A percentile compares a stretch with the other conserved stretches of the same genome.
Evolutionary conservation across 2,329 filamentous ascomycete species (phyloP).

Genomic region (Dactylonectria estremocensis): DNA sequence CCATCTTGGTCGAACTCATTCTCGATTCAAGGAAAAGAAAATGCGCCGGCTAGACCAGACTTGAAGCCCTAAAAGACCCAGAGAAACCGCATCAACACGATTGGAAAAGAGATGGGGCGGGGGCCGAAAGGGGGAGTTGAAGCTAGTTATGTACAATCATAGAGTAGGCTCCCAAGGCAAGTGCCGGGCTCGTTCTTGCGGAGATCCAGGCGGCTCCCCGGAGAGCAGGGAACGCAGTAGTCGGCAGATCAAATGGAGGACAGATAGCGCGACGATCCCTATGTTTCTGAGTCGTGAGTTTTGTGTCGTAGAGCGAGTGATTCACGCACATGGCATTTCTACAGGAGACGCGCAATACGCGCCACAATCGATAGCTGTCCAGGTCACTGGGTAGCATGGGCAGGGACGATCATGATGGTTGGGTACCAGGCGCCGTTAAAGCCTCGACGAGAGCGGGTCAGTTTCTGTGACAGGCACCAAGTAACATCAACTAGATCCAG

Average conservation of each 20-base stretch:
- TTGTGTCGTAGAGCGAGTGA: too few species aligned
- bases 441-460: neutral
- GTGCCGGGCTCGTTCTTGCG: neutral
- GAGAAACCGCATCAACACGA: neutral
- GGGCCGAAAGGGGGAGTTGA: neutral
- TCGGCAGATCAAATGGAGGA: neutral
- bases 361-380: too few species aligned
- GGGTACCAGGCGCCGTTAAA: too few species aligned
- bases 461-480: neutral
- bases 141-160: neutral
- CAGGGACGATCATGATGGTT: too few species aligned
- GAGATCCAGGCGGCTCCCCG: neutral
- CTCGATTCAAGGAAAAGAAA: neutral
- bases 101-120: neutral
- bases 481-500: too few species aligned
- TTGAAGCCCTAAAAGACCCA: neutral
- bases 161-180: neutral
- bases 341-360: too few species aligned
- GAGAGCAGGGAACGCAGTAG: neutral
- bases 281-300: too few species aligned
- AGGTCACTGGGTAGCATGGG: too few species aligned
- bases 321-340: too few species aligned
- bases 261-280: neutral
- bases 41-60: neutral
- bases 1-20: constrained; percentile 9